phyloP scores from a whole-genome alignment of 2,329 filamentous ascomycete species.

The Talaromyces sp. region DNA sequence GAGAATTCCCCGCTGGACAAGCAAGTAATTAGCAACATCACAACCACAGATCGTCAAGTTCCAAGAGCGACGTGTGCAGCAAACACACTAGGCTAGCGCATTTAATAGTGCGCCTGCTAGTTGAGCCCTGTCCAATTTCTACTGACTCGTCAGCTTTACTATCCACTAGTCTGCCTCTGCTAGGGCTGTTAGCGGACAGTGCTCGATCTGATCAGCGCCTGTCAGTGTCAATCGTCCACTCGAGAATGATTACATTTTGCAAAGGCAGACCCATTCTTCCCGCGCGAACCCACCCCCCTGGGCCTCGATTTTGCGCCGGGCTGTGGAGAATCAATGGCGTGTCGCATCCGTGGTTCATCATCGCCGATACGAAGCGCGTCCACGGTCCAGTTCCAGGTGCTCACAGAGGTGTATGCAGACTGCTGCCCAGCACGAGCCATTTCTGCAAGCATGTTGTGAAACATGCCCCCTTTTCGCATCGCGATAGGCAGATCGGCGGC shows the following conservation, averaged over 20 bases:
- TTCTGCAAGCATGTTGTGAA: conserved; percentile 1
- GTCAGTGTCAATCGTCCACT: no score
- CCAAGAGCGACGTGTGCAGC: neutral
- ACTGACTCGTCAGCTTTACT: neutral
- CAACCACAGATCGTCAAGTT: no score
- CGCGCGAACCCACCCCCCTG: neutral
- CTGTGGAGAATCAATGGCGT: no score
- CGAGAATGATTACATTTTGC: neutral
- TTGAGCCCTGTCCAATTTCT: neutral
- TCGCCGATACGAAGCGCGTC: neutral
- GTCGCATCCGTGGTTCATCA: no score
- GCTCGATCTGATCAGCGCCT: neutral
- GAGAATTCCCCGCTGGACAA: no score
- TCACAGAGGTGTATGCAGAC: neutral
- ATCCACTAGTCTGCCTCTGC: neutral
- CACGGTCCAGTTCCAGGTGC: neutral
- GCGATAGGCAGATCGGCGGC: neutral
- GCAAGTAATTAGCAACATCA: no score
- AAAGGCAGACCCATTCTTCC: neutral
- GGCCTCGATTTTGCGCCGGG: neutral
- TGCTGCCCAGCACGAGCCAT: neutral
- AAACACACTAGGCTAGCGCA: neutral
- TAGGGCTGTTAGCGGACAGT: neutral
- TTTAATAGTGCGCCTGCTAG: neutral
- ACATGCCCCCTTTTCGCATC: neutral